These are phyloP conservation scores for Drechslerella dactyloides DNA, from an alignment of 2,329 filamentous ascomycete species.

Conservation along the genomic window DNA sequence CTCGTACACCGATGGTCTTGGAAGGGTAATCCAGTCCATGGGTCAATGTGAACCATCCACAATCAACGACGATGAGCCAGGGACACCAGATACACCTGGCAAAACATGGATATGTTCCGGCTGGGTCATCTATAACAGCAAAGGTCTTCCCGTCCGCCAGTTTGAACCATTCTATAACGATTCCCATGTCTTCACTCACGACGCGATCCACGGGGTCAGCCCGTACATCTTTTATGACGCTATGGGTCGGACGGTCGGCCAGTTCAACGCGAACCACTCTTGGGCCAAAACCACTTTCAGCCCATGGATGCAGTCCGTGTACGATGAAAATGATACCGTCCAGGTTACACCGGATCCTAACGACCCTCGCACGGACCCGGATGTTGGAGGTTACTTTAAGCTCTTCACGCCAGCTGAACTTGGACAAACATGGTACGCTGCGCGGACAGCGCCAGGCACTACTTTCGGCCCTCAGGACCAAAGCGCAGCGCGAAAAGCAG, in stretches of 20 bases:
- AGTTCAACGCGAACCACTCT: slow-evolving; percentile 50
- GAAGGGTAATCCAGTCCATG: slow-evolving; percentile 15
- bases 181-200: slow-evolving; percentile 42
- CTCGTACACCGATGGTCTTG: slow-evolving; percentile 33
- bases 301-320: slow-evolving; percentile 23
- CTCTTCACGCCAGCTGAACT: neutral
- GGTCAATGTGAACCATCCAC: neutral
- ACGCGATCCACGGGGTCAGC: slow-evolving; percentile 23
- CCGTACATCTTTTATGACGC: slow-evolving; percentile 43
- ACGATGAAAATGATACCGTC: slow-evolving; percentile 34
- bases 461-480: slow-evolving; percentile 2
- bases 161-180: slow-evolving; percentile 53
- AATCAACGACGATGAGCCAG: neutral
- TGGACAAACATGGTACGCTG: neutral
- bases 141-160: slow-evolving; percentile 48
- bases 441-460: neutral
- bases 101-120: slow-evolving; percentile 51
- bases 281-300: slow-evolving; percentile 48
- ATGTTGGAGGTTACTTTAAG: slow-evolving; percentile 21
- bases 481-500: slow-evolving; percentile 28
- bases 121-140: slow-evolving; percentile 54
- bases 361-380: slow-evolving; percentile 20
- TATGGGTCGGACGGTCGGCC: slow-evolving; percentile 39
- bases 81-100: slow-evolving; percentile 7
- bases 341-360: neutral